Base-by-base conservation (phyloP, 148 eudicot genomes). In the Nepenthes gracilis region DNA sequence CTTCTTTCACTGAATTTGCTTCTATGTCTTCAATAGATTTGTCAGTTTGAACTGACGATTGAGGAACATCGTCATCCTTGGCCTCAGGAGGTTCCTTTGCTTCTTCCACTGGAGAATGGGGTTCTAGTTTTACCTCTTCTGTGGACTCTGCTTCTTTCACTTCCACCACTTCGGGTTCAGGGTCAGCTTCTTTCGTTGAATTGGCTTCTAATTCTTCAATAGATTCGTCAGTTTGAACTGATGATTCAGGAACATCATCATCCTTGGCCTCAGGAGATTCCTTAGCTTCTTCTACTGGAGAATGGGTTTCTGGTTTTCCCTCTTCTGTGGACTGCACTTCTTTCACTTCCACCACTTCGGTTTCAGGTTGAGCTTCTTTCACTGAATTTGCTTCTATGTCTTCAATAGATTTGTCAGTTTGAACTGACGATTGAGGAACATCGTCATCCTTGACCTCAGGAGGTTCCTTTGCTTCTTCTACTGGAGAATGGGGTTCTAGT, bases 111-210 rank as follows among this genome's bases (percentile, higher is more conserved):
- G 40, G 32, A 43, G 45, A 38, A 36, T 47, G 48, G 67, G 38
- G 23, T 23, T 23, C 23, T 12, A 11, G 3, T 49, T 49, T 49
- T 49, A 5, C 13, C 3, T 10, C 53, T 49, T 11, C 53, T 3
- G 6, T 49, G 12, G 6, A 11, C 11, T 49, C 53, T 49, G 13
- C 15, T 49, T 49, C 53, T 11, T 11, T 49, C 53, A 47, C 67
- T 62, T 45, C 47, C 60, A 64, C 73, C 12, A 32, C 54, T 66
- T 56, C 74, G 33, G 51, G 55, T 7, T 12, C 65, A 35, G 47
- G 59, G 7, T 70, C 67, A 40, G 68, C 82, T 52, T 59, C 60
- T 54, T 64, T 36, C 43, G 57, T 72, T 15, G 38, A 47, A 35
- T 66, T 55, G 9, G 70, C 66, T 13, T 57, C 58, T 60, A 23